These are phyloP conservation scores for Jacaranda copaia DNA, from an alignment of 257 asterid species.

Conservation along the genomic window DNA sequence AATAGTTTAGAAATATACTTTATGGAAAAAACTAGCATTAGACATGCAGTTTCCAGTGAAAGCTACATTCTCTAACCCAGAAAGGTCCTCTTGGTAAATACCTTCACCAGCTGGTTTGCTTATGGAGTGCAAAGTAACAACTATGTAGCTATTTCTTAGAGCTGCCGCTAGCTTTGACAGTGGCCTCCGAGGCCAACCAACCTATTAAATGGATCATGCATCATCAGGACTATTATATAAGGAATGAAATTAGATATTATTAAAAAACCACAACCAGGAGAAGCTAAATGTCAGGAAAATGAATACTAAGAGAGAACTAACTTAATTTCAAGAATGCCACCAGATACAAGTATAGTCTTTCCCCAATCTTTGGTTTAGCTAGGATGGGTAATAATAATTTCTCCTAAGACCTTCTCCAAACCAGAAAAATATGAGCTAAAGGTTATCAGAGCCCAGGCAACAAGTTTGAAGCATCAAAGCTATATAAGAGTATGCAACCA, in stretches of 20 bases:
- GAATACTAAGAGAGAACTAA: not conserved
- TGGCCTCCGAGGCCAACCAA: slow-evolving; percentile 98
- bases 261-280: not conserved
- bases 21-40: not conserved
- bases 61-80: slow-evolving; percentile 26
- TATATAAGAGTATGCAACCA: too few relatives aligned
- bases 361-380: too few relatives aligned
- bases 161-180: slow-evolving; percentile 92
- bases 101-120: slow-evolving; percentile 77
- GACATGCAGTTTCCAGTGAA: slow-evolving; percentile 6
- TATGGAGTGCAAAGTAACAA: slow-evolving; percentile 83
- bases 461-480: too few relatives aligned
- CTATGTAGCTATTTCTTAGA: slow-evolving; percentile 91
- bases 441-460: too few relatives aligned
- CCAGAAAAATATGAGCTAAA: too few relatives aligned
- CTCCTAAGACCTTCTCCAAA: too few relatives aligned
- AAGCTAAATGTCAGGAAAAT: not conserved
- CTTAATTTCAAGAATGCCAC: not conserved
- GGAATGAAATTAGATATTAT: not conserved
- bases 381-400: too few relatives aligned
- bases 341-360: too few relatives aligned
- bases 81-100: slow-evolving; percentile 41
- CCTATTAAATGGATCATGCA: slow-evolving; percentile 57
- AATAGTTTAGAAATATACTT: slow-evolving; percentile 12
- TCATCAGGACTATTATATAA: not conserved